phyloP scores from a whole-genome alignment of 768 basidiomycete genomes.

The Mycena polygramma region DNA sequence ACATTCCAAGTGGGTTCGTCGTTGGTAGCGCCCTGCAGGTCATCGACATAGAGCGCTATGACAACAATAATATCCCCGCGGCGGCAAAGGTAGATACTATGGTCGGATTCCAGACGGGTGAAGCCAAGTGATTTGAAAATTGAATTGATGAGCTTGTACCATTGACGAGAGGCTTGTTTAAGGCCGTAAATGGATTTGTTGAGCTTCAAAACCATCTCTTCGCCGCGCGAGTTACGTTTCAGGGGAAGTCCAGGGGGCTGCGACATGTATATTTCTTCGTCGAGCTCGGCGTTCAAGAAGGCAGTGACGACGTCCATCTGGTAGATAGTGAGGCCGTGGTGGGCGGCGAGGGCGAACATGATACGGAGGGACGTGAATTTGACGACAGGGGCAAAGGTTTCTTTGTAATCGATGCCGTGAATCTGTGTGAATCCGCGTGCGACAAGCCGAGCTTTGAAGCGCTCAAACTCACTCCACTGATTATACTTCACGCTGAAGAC shows the following conservation, averaged over 20 bases:
- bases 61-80: background rate
- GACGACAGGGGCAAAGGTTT: no score
- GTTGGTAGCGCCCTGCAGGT: slow-evolving; percentile 1
- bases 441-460: no score
- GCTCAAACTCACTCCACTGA: no score
- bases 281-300: slow-evolving; percentile 8
- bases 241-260: slow-evolving; percentile 9
- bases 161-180: slow-evolving; percentile 7
- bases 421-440: slow-evolving; percentile 10
- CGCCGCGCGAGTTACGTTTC: no score
- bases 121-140: slow-evolving; percentile 7
- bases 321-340: slow-evolving; percentile 7
- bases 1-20: background rate
- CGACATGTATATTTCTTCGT: slow-evolving; percentile 12
- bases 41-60: slow-evolving; percentile 8
- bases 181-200: no score
- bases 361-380: no score
- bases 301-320: slow-evolving; percentile 11
- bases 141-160: no score
- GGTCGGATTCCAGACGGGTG: slow-evolving; percentile 5
- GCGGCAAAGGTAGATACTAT: slow-evolving; percentile 9
- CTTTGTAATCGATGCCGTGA: background rate
- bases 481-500: no score
- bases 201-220: no score
- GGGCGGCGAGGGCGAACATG: no score